phyloP scores from a whole-genome alignment of 306 rosid genomes.

The Lagenaria siceraria region DNA sequence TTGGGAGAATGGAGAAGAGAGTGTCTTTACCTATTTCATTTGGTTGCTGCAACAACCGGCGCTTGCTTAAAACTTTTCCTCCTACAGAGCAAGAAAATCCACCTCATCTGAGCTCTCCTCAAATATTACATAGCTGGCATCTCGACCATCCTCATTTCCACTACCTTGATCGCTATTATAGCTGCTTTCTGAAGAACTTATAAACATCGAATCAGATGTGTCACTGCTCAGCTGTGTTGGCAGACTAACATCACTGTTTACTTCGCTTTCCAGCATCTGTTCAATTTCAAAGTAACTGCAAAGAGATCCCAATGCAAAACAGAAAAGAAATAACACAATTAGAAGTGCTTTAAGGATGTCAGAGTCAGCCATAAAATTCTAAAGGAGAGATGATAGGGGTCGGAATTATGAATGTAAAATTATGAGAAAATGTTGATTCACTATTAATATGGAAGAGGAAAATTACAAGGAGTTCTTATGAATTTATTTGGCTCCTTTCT shows the following conservation, averaged over 20 bases:
- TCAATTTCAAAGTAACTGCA: constrained; percentile 68
- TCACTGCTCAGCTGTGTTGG: constrained; percentile 63
- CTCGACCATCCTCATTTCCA: constrained; percentile 87
- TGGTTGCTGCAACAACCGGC: constrained; percentile 20
- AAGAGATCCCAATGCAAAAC: constrained; percentile 21
- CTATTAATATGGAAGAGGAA: neutral
- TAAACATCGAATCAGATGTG: constrained; percentile 54
- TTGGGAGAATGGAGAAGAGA: constrained; percentile 6
- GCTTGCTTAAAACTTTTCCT: constrained; percentile 10
- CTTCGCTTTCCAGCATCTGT: constrained; percentile 47
- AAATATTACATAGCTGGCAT: constrained; percentile 35
- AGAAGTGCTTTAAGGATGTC: neutral
- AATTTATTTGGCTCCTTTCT: neutral
- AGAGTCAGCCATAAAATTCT: neutral
- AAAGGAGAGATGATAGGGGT: neutral
- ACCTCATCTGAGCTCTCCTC: constrained; percentile 92
- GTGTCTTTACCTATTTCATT: constrained; percentile 32
- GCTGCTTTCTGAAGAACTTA: constrained; percentile 87
- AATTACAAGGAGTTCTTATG: neutral
- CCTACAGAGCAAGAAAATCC: constrained; percentile 43
- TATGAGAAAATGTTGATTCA: neutral
- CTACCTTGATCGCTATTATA: constrained; percentile 89
- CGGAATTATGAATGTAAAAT: neutral
- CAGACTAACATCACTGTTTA: constrained; percentile 56
- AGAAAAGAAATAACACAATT: constrained; percentile 1